Conservation (phyloP, 306 rosid species). For the Carpinus fangiana region DNA sequence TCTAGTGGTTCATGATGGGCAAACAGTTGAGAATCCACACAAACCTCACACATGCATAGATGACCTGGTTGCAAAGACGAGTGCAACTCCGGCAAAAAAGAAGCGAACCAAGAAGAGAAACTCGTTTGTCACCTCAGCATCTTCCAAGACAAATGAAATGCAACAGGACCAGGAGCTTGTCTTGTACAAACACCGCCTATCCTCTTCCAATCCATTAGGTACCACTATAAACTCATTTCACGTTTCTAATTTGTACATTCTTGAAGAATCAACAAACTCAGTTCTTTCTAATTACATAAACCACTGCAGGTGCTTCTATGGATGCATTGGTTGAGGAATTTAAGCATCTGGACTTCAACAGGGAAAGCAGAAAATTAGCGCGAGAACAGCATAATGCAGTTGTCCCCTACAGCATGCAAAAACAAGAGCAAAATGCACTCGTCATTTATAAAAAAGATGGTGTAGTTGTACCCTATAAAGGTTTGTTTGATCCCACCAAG, state of each 20-base stretch:
- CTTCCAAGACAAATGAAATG: slow-evolving; percentile 34
- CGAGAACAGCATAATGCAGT: slow-evolving; percentile 45
- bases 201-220: slow-evolving; percentile 50
- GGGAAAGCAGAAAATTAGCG: slow-evolving; percentile 44
- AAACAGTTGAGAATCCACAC: slow-evolving; percentile 28
- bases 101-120: slow-evolving; percentile 51
- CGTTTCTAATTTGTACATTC: too few species aligned
- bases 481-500: slow-evolving; percentile 55
- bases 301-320: slow-evolving; percentile 46
- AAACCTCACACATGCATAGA: slow-evolving; percentile 41
- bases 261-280: neutral
- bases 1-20: slow-evolving; percentile 19
- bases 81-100: slow-evolving; percentile 48
- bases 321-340: slow-evolving; percentile 57
- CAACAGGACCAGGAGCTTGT: slow-evolving; percentile 30
- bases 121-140: slow-evolving; percentile 28
- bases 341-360: slow-evolving; percentile 53
- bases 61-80: slow-evolving; percentile 38
- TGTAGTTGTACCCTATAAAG: slow-evolving; percentile 57
- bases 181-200: slow-evolving; percentile 33
- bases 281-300: slow-evolving; percentile 17
- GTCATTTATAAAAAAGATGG: slow-evolving; percentile 52
- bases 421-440: slow-evolving; percentile 43
- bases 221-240: slow-evolving; percentile 16
- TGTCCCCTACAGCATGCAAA: slow-evolving; percentile 47